These are phyloP conservation scores for Cladorrhinum samala DNA, from an alignment of 495 filamentous ascomycete genomes.

Conservation along the genomic window DNA sequence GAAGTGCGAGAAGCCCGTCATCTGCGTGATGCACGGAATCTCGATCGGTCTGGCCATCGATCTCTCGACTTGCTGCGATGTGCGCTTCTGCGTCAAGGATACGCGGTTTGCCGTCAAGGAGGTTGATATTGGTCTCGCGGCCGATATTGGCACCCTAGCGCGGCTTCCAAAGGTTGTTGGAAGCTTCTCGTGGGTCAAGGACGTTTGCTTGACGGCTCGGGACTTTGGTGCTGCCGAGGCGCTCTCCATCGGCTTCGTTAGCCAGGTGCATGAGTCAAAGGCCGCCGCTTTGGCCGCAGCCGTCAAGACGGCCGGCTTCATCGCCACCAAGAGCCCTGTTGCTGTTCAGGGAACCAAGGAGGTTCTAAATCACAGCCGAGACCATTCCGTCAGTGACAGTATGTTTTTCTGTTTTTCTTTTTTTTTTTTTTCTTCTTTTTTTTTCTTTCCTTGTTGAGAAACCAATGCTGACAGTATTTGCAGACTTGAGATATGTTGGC, in stretches of 20 bases:
- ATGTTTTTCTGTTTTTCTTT: constrained; percentile 24
- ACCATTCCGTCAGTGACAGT: constrained; percentile 73
- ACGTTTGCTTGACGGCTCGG: constrained; percentile 73
- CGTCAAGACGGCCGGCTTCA: constrained; percentile 56
- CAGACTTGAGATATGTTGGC: constrained; percentile 72
- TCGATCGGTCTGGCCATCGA: constrained; percentile 81
- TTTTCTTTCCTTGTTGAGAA: too few species aligned
- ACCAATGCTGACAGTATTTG: constrained; percentile 1
- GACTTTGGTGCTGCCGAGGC: constrained; percentile 77
- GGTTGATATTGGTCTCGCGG: constrained; percentile 90
- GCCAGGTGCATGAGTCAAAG: constrained; percentile 63
- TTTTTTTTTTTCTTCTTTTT: constrained; percentile 14
- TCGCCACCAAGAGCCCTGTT: constrained; percentile 81
- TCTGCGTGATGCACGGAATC: constrained; percentile 77
- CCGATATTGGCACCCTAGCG: constrained; percentile 83
- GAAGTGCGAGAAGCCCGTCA: constrained; percentile 87
- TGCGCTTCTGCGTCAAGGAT: constrained; percentile 63
- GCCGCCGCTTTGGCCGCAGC: constrained; percentile 55
- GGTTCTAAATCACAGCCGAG: constrained; percentile 78
- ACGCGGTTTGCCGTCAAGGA: constrained; percentile 79
- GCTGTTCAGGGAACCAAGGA: constrained; percentile 93
- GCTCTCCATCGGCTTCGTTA: constrained; percentile 74
- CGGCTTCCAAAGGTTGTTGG: constrained; percentile 82
- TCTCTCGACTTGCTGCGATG: constrained; percentile 68
- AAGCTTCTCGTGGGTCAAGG: constrained; percentile 80